These are phyloP conservation scores for Zizania palustris DNA, from an alignment of 202 grass and related monocot genomes.

Conservation along the genomic window DNA sequence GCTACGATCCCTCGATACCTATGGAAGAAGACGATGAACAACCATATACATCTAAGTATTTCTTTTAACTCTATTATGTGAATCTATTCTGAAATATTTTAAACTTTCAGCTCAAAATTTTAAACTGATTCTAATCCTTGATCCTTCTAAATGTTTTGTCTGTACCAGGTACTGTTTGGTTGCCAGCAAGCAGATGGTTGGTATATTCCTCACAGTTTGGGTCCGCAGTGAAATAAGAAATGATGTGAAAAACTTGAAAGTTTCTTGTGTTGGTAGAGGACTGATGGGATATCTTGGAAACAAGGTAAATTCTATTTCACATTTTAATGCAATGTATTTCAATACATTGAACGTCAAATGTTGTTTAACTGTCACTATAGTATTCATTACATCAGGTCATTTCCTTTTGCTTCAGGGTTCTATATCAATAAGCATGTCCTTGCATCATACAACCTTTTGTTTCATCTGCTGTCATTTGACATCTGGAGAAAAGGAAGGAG, in stretches of 20 bases:
- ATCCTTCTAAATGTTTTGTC: constrained; percentile 34
- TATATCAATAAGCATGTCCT: constrained; percentile 96
- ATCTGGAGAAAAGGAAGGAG: constrained; percentile 95
- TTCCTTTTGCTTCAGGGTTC: constrained; percentile 68
- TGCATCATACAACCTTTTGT: constrained; percentile 91
- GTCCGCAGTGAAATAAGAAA: constrained; percentile 83
- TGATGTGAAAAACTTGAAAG: constrained; percentile 91
- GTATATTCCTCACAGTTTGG: constrained; percentile 95
- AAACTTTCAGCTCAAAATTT: neutral
- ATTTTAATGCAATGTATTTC: constrained; percentile 4
- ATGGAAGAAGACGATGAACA: constrained; percentile 57
- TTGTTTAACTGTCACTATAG: neutral
- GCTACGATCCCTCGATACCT: constrained; percentile 39
- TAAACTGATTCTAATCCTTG: neutral
- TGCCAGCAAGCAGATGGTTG: constrained; percentile 98
- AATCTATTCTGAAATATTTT: neutral
- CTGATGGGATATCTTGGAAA: constrained; percentile 99
- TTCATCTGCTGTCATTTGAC: constrained; percentile 94
- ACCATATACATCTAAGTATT: constrained; percentile 62
- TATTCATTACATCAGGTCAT: neutral
- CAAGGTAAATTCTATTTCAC: constrained; percentile 55
- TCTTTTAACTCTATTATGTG: neutral
- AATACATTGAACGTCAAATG: neutral
- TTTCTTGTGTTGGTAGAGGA: constrained; percentile 94
- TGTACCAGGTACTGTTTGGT: constrained; percentile 86